Percentiles rank a stretch among this genome's conserved stretches.
Evolutionary conservation across 805 yeast genomes (phyloP).

Genomic region (Candida tallmaniae): DNA sequence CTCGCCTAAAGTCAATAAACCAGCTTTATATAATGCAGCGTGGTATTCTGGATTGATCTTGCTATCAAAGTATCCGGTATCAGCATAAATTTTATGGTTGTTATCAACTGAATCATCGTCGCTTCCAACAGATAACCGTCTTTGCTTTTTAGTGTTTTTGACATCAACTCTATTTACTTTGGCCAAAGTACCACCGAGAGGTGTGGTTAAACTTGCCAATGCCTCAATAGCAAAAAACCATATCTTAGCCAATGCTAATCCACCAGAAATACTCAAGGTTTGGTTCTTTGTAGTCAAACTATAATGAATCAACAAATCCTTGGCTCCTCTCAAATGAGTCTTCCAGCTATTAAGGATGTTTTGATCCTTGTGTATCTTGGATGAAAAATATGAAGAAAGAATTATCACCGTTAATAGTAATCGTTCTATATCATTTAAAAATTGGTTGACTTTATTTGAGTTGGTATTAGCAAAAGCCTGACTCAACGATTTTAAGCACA

Average conservation of each 20-base stretch:
- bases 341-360: conserved; percentile 46
- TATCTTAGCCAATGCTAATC: conserved; percentile 47
- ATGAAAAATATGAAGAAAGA: conserved; percentile 55
- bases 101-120: conserved; percentile 9
- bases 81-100: conserved; percentile 18
- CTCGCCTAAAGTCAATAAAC: conserved; percentile 16
- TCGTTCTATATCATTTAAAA: conserved; percentile 53
- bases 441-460: conserved; percentile 15
- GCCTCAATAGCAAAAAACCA: conserved; percentile 58
- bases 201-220: conserved; percentile 49
- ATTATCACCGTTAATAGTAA: conserved; percentile 58
- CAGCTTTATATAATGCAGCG: conserved; percentile 24
- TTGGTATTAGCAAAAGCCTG: conserved; percentile 31
- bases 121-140: conserved; percentile 2
- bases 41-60: conserved; percentile 25
- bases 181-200: conserved; percentile 48
- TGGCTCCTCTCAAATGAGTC: conserved; percentile 59
- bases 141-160: not conserved
- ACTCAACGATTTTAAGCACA: conserved; percentile 53
- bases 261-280: conserved; percentile 27
- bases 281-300: conserved; percentile 16
- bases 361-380: conserved; percentile 21
- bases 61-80: conserved; percentile 28
- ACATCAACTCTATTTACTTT: conserved; percentile 7
- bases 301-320: conserved; percentile 50